Evolutionary conservation across 768 basidiomycete species (phyloP).

Genomic region (Dioszegia crocea): DNA sequence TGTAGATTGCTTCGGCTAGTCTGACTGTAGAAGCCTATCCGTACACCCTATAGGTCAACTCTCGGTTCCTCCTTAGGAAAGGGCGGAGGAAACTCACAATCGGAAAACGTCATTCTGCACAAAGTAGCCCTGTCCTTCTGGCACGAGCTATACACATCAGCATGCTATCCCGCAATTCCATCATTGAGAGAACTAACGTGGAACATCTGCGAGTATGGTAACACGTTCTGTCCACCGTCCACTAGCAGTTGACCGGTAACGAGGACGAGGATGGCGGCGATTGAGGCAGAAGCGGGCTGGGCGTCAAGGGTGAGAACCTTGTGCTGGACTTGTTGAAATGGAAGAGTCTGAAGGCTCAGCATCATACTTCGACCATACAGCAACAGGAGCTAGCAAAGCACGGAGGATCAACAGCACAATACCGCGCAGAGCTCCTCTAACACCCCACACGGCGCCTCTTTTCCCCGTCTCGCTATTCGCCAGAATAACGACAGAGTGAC

Average conservation of each 20-base stretch:
- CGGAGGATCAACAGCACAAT: no score
- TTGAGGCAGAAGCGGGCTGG: constrained; percentile 67
- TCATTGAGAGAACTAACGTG: constrained; percentile 52
- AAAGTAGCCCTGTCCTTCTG: constrained; percentile 69
- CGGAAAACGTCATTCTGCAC: constrained; percentile 91
- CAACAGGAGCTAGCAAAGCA: no score
- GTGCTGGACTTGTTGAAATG: constrained; percentile 78
- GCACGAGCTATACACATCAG: constrained; percentile 56
- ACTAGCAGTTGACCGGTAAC: constrained; percentile 86
- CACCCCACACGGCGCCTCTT: no score
- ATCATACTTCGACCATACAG: background rate
- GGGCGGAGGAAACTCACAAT: constrained; percentile 34
- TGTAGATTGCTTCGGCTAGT: no score
- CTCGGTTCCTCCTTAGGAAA: background rate
- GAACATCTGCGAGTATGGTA: constrained; percentile 90
- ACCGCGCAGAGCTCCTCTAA: no score
- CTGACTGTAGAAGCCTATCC: background rate
- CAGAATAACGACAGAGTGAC: no score
- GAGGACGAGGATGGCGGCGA: constrained; percentile 66
- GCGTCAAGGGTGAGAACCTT: constrained; percentile 76
- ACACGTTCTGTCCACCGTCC: constrained; percentile 71
- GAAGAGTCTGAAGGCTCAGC: constrained; percentile 58
- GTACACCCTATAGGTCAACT: constrained; percentile 3
- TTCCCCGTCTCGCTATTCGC: no score
- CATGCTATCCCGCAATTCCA: background rate